A percentile compares a stretch with the other conserved stretches of the same genome.
Evolutionary conservation across 257 asterid genomes (phyloP).

Genomic region (Solanum ossicruentum): DNA sequence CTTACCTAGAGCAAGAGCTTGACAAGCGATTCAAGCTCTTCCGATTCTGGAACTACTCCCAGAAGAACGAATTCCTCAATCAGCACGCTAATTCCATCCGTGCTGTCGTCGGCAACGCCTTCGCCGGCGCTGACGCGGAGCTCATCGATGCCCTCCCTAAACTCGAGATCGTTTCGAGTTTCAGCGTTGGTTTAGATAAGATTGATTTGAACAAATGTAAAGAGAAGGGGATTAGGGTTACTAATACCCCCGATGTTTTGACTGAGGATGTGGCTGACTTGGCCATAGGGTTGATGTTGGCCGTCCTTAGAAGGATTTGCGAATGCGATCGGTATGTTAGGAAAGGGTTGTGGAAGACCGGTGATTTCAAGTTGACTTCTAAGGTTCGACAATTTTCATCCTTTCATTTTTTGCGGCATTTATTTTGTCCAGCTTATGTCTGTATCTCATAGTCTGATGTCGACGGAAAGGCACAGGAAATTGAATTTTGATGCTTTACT

Average conservation of each 20-base stretch:
- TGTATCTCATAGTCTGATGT: neutral
- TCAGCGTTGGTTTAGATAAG: constrained; percentile 77
- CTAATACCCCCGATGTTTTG: constrained; percentile 80
- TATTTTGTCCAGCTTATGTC: neutral
- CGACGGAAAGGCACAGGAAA: neutral
- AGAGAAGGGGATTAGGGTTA: constrained; percentile 76
- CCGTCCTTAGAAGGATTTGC: constrained; percentile 53
- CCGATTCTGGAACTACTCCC: constrained; percentile 48
- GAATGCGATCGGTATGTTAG: constrained; percentile 59
- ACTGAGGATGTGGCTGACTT: constrained; percentile 93
- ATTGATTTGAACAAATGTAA: constrained; percentile 59
- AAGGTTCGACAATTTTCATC: constrained; percentile 24
- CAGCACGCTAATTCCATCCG: constrained; percentile 45
- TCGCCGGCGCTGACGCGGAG: constrained; percentile 36
- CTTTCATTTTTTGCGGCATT: neutral
- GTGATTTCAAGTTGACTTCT: constrained; percentile 52
- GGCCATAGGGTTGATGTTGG: constrained; percentile 65
- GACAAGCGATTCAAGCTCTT: constrained; percentile 58
- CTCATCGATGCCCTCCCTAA: constrained; percentile 57
- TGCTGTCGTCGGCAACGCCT: constrained; percentile 57
- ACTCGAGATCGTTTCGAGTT: constrained; percentile 59
- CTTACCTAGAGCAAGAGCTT: constrained; percentile 55
- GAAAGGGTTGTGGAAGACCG: constrained; percentile 47
- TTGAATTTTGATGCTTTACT: neutral
- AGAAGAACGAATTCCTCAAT: constrained; percentile 27